phyloP scores from a whole-genome alignment of 805 yeast genomes.

The Ogataea philodendri region DNA sequence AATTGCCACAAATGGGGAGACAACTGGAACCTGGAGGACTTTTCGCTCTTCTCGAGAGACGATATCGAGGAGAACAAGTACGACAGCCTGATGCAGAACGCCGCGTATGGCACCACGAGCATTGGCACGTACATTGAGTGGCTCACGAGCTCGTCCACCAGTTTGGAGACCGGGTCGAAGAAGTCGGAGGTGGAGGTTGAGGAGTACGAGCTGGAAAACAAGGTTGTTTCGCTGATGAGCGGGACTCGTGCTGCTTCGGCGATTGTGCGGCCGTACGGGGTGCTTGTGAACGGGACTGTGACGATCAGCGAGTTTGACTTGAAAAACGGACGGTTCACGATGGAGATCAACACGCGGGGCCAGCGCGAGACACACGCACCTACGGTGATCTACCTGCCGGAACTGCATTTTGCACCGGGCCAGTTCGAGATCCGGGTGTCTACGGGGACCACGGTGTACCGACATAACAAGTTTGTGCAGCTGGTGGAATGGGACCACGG shows the following conservation, averaged over 20 bases:
- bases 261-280: slow-evolving; percentile 72
- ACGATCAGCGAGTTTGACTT: slow-evolving; percentile 58
- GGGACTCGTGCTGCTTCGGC: slow-evolving; percentile 80
- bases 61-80: slow-evolving; percentile 37
- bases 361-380: slow-evolving; percentile 32
- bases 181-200: slow-evolving; percentile 12
- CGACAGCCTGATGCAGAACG: slow-evolving; percentile 13
- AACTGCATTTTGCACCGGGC: slow-evolving; percentile 61
- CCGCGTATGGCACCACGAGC: slow-evolving; percentile 19
- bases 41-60: slow-evolving; percentile 79
- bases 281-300: slow-evolving; percentile 60
- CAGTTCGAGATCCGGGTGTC: slow-evolving; percentile 49
- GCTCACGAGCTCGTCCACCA: slow-evolving; percentile 18
- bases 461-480: slow-evolving; percentile 50
- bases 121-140: slow-evolving; percentile 27
- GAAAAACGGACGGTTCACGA: slow-evolving; percentile 41
- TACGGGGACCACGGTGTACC: slow-evolving; percentile 49
- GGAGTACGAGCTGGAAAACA: slow-evolving; percentile 17
- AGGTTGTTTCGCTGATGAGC: slow-evolving; percentile 16
- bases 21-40: slow-evolving; percentile 90
- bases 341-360: slow-evolving; percentile 41
- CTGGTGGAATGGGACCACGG: slow-evolving; percentile 72
- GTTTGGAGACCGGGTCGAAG: slow-evolving; percentile 11
- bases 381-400: slow-evolving; percentile 67
- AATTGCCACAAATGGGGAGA: slow-evolving; percentile 89